phyloP scores from a whole-genome alignment of 1,284 basidiomycete genomes.

The Cryptococcus maquisensis region DNA sequence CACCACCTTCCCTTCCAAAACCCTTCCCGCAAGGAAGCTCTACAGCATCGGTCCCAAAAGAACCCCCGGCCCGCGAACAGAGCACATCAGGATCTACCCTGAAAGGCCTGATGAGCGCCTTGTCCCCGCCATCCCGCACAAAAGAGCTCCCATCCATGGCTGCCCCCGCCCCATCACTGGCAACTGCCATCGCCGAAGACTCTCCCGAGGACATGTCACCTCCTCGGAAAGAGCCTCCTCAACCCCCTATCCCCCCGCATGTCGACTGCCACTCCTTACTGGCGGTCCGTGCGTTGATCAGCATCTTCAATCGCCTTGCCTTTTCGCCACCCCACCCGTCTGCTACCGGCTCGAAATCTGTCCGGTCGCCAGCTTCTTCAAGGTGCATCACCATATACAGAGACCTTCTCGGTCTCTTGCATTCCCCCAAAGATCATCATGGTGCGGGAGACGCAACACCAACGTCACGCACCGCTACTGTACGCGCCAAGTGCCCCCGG shows the following conservation, averaged over 20 bases:
- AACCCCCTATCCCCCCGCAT: slow-evolving; percentile 18
- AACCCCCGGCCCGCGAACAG: neutral
- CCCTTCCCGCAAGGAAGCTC: neutral
- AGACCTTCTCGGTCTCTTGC: slow-evolving; percentile 51
- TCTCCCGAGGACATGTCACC: neutral
- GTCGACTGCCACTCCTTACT: slow-evolving; percentile 41
- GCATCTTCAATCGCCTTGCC: slow-evolving; percentile 51
- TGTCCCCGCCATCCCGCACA: slow-evolving; percentile 30
- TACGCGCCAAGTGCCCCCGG: slow-evolving; percentile 53
- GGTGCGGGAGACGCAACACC: slow-evolving; percentile 19
- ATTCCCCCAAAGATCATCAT: slow-evolving; percentile 30
- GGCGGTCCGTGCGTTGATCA: slow-evolving; percentile 50
- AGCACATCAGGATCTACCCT: slow-evolving; percentile 15
- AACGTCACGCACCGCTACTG: slow-evolving; percentile 18
- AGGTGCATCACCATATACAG: slow-evolving; percentile 51
- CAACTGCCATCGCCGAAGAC: slow-evolving; percentile 11
- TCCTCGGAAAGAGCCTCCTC: neutral
- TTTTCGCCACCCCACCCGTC: slow-evolving; percentile 47
- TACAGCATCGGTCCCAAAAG: neutral
- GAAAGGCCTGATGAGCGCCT: slow-evolving; percentile 32
- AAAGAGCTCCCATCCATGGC: slow-evolving; percentile 17
- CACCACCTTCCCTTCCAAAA: no score
- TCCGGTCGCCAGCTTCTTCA: slow-evolving; percentile 47
- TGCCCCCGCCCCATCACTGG: slow-evolving; percentile 1
- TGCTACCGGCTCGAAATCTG: slow-evolving; percentile 29